Conservation (phyloP, 306 rosid species). For the Morella rubra region DNA sequence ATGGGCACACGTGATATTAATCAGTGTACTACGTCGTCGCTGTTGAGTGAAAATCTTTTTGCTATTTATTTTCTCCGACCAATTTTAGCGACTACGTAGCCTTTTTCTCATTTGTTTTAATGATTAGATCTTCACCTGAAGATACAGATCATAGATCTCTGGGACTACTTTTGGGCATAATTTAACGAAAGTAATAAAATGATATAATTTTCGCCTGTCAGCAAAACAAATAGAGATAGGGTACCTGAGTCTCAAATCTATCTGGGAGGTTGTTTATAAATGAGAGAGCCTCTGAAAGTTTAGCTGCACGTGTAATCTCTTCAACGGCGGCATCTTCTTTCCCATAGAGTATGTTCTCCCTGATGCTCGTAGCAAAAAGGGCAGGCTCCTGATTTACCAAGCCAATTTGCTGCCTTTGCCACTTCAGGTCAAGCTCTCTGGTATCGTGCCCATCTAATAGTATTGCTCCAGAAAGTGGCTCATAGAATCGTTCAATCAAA, state of each 20-base stretch:
- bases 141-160: no score
- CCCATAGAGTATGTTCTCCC: conserved; percentile 87
- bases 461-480: conserved; percentile 75
- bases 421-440: conserved; percentile 72
- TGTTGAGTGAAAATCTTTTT: no score
- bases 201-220: no score
- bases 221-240: not conserved
- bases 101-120: no score
- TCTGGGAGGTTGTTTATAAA: conserved; percentile 91
- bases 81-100: no score
- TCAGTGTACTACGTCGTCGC: no score
- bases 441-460: conserved; percentile 58
- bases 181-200: no score
- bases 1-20: not conserved
- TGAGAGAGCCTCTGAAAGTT: conserved; percentile 83
- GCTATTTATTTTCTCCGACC: no score
- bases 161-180: no score
- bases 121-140: no score
- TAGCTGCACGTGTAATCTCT: conserved; percentile 75
- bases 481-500: conserved; percentile 90
- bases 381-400: conserved; percentile 97
- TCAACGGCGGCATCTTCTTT: conserved; percentile 85
- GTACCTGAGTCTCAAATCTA: conserved; percentile 88
- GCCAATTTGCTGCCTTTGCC: conserved; percentile 90
- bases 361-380: conserved; percentile 85